Conservation (phyloP, 1,284 basidiomycete species). For the Ganoderma leucocontextum region DNA sequence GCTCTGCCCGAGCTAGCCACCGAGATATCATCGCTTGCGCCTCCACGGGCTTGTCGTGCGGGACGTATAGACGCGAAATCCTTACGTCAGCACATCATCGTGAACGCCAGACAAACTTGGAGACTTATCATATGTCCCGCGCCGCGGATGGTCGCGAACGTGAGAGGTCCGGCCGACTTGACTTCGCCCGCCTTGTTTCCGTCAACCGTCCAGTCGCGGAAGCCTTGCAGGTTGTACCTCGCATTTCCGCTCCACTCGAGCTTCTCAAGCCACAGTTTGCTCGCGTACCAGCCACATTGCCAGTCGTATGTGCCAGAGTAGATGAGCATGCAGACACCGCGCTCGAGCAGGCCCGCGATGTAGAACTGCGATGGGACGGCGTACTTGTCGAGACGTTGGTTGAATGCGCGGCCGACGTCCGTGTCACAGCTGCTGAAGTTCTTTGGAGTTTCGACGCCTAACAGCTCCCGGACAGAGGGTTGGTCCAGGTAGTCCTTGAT, state of each 20-base stretch:
- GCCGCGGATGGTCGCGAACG: slow-evolving; percentile 69
- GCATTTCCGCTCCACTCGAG: slow-evolving; percentile 74
- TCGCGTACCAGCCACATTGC: slow-evolving; percentile 84
- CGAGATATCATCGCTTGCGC: slow-evolving; percentile 63
- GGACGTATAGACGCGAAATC: slow-evolving; percentile 52
- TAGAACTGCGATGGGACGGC: slow-evolving; percentile 67
- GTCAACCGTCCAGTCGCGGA: slow-evolving; percentile 66
- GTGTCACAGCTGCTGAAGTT: slow-evolving; percentile 68
- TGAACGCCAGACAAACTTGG: slow-evolving; percentile 16
- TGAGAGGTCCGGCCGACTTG: slow-evolving; percentile 66
- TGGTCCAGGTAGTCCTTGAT: slow-evolving; percentile 66
- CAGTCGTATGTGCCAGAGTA: slow-evolving; percentile 85
- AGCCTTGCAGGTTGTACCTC: slow-evolving; percentile 57
- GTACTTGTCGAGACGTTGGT: slow-evolving; percentile 66
- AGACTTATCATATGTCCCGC: slow-evolving; percentile 79
- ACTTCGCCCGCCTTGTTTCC: slow-evolving; percentile 68
- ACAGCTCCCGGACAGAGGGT: slow-evolving; percentile 57
- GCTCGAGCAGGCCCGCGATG: slow-evolving; percentile 76
- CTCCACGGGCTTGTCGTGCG: slow-evolving; percentile 73
- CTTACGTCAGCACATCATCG: slow-evolving; percentile 34
- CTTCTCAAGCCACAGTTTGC: slow-evolving; percentile 77
- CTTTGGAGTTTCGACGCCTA: slow-evolving; percentile 65
- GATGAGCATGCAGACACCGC: slow-evolving; percentile 75
- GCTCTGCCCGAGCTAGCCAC: slow-evolving; percentile 57
- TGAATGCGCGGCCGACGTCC: slow-evolving; percentile 58